phyloP scores from a whole-genome alignment of 345 rosid genomes.

The Citrus hindsii region DNA sequence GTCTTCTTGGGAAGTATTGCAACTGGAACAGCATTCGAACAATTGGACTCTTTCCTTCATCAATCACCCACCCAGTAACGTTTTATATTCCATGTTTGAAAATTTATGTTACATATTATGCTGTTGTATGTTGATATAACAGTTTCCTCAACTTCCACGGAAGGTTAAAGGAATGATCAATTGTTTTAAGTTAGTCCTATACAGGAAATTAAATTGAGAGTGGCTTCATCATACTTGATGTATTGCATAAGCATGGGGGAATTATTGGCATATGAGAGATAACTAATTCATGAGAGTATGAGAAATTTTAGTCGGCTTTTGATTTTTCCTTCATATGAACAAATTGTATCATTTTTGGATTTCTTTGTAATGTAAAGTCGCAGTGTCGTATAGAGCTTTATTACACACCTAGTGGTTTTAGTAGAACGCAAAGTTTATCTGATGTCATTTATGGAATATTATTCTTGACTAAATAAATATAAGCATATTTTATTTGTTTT shows the following conservation, averaged over 20 bases:
- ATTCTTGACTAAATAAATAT: background rate
- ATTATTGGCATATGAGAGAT: background rate
- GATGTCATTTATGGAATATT: background rate
- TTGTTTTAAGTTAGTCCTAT: background rate
- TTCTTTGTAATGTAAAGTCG: background rate
- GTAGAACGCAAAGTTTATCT: background rate
- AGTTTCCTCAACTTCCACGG: background rate
- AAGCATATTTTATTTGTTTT: background rate
- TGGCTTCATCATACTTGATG: background rate
- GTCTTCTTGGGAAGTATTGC: constrained; percentile 95
- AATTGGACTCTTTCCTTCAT: constrained; percentile 81
- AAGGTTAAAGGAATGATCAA: background rate
- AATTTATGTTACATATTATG: background rate
- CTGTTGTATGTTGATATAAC: background rate
- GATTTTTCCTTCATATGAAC: background rate
- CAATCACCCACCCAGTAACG: constrained; percentile 88
- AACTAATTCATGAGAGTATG: background rate
- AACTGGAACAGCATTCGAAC: constrained; percentile 92
- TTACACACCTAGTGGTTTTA: background rate
- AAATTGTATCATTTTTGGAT: background rate
- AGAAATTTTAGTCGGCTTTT: background rate
- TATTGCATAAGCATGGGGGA: background rate
- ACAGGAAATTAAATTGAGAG: background rate
- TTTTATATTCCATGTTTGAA: constrained; percentile 3
- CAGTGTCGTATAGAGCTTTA: background rate